Evolutionary conservation across 2,329 filamentous ascomycete genomes (phyloP).

Genomic region (Aulographum hederae): DNA sequence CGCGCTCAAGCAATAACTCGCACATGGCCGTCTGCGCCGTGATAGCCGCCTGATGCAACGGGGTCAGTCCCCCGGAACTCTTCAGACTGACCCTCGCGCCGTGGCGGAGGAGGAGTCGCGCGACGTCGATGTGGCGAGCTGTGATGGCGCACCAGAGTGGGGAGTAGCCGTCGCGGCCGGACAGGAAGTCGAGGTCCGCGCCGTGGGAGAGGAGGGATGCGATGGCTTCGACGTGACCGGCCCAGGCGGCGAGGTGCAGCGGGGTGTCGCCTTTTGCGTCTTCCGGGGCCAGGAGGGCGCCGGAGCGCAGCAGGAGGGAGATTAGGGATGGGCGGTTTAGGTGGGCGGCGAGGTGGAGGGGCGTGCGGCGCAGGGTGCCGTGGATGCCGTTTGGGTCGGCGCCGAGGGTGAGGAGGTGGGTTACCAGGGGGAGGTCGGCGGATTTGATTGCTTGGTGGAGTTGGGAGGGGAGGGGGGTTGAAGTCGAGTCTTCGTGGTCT

Average conservation of each 20-base stretch:
- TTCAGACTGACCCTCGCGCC: conserved; percentile 11
- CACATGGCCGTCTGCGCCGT: conserved; percentile 11
- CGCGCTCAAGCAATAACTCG: conserved; percentile 11
- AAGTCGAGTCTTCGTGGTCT: too few species aligned
- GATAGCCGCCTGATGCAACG: conserved; percentile 13
- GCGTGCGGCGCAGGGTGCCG: conserved; percentile 11
- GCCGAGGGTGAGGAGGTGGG: conserved; percentile 7
- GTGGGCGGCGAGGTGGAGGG: conserved; percentile 12
- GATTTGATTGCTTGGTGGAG: too few species aligned
- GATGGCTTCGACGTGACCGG: conserved; percentile 11
- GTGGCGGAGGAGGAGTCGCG: conserved; percentile 1
- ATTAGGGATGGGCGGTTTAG: conserved; percentile 9
- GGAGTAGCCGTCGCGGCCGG: conserved; percentile 11
- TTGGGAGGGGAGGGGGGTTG: too few species aligned
- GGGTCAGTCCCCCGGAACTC: conserved; percentile 8
- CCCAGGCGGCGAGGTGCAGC: conserved; percentile 5
- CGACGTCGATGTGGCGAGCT: conserved; percentile 5
- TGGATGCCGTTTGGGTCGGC: conserved; percentile 7
- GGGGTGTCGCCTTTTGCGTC: conserved; percentile 2
- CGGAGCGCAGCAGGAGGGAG: conserved; percentile 8
- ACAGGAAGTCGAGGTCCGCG: conserved; percentile 11
- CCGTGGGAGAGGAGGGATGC: conserved; percentile 9
- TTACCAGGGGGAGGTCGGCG: too few species aligned
- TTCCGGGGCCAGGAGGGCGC: conserved; percentile 4
- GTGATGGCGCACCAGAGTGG: conserved; percentile 13